phyloP scores from a whole-genome alignment of 2,329 filamentous ascomycete genomes.

The Fusarium avenaceum region DNA sequence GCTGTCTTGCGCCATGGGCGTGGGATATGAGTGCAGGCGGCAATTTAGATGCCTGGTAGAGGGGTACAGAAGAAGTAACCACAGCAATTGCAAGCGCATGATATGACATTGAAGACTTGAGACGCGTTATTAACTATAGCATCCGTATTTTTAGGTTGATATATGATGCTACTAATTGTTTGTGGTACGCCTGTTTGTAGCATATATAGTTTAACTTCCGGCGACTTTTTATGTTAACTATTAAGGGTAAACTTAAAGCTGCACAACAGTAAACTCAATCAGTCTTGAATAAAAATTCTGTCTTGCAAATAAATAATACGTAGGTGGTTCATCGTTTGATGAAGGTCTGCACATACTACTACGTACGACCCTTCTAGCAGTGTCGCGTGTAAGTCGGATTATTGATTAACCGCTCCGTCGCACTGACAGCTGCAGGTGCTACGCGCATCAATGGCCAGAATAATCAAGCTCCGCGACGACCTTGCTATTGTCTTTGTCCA shows the following conservation, averaged over 20 bases:
- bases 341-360: not conserved
- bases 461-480: slow-evolving; percentile 45
- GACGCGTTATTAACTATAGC: not conserved
- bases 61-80: not conserved
- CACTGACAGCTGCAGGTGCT: slow-evolving; percentile 34
- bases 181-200: too few relatives aligned
- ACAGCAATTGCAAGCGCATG: not conserved
- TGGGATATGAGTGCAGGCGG: slow-evolving; percentile 1
- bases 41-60: slow-evolving; percentile 11
- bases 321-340: not conserved
- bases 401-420: slow-evolving; percentile 39
- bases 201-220: too few relatives aligned
- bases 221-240: too few relatives aligned
- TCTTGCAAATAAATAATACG: not conserved
- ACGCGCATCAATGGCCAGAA: slow-evolving; percentile 38
- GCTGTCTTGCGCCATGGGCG: slow-evolving; percentile 3
- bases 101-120: not conserved
- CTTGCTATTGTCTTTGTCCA: slow-evolving; percentile 41
- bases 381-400: slow-evolving; percentile 43
- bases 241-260: not conserved
- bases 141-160: not conserved
- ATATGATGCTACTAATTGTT: not conserved
- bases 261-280: not conserved
- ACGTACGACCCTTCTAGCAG: not conserved
- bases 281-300: not conserved